Evolutionary conservation across 305 asterid genomes (phyloP).

Genomic region (Galium porrigens): DNA sequence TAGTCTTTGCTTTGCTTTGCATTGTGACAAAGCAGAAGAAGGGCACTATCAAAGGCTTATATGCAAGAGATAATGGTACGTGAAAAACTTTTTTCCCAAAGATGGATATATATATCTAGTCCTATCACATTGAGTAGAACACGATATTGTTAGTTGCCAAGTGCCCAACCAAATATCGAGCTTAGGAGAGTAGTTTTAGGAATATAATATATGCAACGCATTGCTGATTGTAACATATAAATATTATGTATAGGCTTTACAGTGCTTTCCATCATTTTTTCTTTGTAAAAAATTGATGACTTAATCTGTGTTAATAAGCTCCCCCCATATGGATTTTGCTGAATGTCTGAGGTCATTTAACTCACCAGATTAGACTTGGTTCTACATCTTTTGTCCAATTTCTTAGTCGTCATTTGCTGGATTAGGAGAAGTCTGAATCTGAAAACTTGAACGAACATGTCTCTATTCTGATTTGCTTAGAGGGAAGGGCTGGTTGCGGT

Average conservation of each 20-base stretch:
- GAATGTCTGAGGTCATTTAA: background rate
- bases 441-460: background rate
- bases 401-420: background rate
- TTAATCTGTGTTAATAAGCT: slow-evolving; percentile 1
- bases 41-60: background rate
- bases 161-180: background rate
- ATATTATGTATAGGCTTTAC: slow-evolving; percentile 9
- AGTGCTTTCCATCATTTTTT: background rate
- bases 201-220: slow-evolving; percentile 4
- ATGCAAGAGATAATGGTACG: background rate
- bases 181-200: slow-evolving; percentile 5
- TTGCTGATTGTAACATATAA: slow-evolving; percentile 7
- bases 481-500: no score
- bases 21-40: background rate
- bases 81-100: background rate
- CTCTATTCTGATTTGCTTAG: no score
- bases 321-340: background rate
- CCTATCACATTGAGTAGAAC: slow-evolving; percentile 3
- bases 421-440: background rate
- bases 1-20: background rate
- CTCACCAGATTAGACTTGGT: background rate
- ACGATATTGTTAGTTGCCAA: background rate
- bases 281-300: slow-evolving; percentile 7
- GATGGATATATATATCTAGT: background rate
- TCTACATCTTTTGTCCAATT: background rate